These are phyloP conservation scores for Physcomitrellopsis africana DNA, from an alignment of 225 moss, liverwort and hornwort species.

Conservation along the genomic window DNA sequence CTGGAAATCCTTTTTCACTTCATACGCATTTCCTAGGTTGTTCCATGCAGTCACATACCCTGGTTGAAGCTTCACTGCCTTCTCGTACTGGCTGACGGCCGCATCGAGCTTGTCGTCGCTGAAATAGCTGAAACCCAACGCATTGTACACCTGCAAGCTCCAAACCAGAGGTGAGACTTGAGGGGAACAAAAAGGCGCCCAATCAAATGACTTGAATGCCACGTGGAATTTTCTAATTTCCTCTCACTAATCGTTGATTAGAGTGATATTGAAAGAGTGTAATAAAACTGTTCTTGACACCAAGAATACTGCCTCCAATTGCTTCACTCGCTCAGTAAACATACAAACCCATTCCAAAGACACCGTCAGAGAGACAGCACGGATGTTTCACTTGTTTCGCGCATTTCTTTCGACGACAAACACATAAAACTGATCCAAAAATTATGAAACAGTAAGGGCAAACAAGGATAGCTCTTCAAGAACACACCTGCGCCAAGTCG, in stretches of 20 bases:
- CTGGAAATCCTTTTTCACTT: slow-evolving; percentile 69
- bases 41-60: slow-evolving; percentile 97
- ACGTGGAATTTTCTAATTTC: background rate
- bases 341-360: background rate
- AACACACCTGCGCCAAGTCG: slow-evolving; percentile 82
- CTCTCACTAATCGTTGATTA: background rate
- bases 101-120: slow-evolving; percentile 74
- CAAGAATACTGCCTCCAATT: background rate
- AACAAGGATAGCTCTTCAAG: background rate
- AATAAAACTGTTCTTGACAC: background rate
- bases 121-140: slow-evolving; percentile 87
- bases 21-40: slow-evolving; percentile 87
- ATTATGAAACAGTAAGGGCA: slow-evolving; percentile 1
- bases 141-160: slow-evolving; percentile 80
- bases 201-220: slow-evolving; percentile 3
- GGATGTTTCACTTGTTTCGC: background rate
- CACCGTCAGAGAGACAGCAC: background rate
- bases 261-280: background rate
- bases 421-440: slow-evolving; percentile 12
- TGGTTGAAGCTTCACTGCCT: slow-evolving; percentile 89
- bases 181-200: background rate
- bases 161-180: slow-evolving; percentile 13
- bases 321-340: slow-evolving; percentile 1
- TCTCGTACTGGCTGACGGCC: slow-evolving; percentile 77
- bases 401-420: background rate